Evolutionary conservation across 371 early-diverging fungal genomes (phyloP).

Genomic region (Blakeslea trispora): DNA sequence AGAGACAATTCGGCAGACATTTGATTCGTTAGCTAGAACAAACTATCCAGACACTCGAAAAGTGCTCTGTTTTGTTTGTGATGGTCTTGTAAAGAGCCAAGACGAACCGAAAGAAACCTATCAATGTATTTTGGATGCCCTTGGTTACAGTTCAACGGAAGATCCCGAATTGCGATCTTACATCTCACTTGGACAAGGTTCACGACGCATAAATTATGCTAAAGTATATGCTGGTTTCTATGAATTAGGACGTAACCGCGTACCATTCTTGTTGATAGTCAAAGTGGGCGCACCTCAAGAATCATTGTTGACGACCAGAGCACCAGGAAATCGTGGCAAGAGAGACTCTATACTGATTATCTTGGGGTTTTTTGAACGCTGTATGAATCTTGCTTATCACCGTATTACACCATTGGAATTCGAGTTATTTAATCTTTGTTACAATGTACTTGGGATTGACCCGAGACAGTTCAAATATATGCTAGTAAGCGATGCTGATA

Average conservation of each 20-base stretch:
- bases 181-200: constrained; percentile 39
- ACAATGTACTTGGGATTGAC: constrained; percentile 48
- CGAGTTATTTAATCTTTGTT: constrained; percentile 49
- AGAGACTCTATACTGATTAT: constrained; percentile 45
- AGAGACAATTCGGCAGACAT: constrained; percentile 43
- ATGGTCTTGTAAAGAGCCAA: constrained; percentile 35
- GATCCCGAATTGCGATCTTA: constrained; percentile 45
- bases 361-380: constrained; percentile 48
- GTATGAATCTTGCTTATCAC: constrained; percentile 44
- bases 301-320: constrained; percentile 3
- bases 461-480: constrained; percentile 50
- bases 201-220: constrained; percentile 39
- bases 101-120: constrained; percentile 39
- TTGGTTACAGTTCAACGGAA: constrained; percentile 45
- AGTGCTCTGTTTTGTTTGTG: constrained; percentile 54
- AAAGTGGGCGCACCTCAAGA: constrained; percentile 41
- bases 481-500: constrained; percentile 50
- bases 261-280: constrained; percentile 47
- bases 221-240: constrained; percentile 53
- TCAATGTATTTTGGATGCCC: constrained; percentile 38
- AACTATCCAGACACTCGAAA: constrained; percentile 50
- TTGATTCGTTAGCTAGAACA: constrained; percentile 53
- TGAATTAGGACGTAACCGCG: constrained; percentile 48
- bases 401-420: constrained; percentile 48
- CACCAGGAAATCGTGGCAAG: constrained; percentile 50